phyloP scores from a whole-genome alignment of 192 early-diverging fungal species.

The Allomyces arbusculus region DNA sequence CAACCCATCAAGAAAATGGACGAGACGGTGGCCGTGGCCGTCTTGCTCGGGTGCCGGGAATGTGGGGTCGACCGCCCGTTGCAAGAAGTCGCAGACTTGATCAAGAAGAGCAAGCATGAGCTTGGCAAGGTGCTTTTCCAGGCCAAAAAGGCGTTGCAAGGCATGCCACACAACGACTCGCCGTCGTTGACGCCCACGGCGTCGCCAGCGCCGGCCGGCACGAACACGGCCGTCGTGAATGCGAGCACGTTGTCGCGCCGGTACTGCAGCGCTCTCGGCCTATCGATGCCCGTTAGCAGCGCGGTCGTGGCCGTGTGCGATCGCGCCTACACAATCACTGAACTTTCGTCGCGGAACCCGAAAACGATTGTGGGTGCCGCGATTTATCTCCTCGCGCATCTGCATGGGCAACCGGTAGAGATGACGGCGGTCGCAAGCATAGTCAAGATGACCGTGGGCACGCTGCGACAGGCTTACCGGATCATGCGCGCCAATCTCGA shows the following conservation, averaged over 20 bases:
- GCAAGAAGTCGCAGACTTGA: constrained; percentile 78
- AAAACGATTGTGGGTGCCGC: constrained; percentile 82
- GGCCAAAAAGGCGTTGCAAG: too few relatives aligned
- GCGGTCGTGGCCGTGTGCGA: constrained; percentile 48
- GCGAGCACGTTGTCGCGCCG: constrained; percentile 48
- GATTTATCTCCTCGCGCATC: constrained; percentile 62
- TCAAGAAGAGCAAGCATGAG: constrained; percentile 51
- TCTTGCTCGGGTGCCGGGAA: constrained; percentile 80
- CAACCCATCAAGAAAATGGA: constrained; percentile 61
- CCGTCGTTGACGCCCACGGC: too few relatives aligned
- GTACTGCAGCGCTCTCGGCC: constrained; percentile 56
- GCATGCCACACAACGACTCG: too few relatives aligned
- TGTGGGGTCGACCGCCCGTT: constrained; percentile 69
- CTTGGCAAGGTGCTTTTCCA: too few relatives aligned
- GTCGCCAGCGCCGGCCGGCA: constrained; percentile 10
- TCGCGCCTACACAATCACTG: constrained; percentile 52
- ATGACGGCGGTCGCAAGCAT: constrained; percentile 63
- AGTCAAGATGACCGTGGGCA: constrained; percentile 3
- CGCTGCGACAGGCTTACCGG: too few relatives aligned
- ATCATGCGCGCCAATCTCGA: too few relatives aligned
- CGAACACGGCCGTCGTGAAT: constrained; percentile 26
- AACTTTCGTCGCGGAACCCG: constrained; percentile 71
- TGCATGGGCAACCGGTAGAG: constrained; percentile 42
- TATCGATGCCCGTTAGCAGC: constrained; percentile 44
- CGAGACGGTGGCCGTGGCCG: constrained; percentile 71